phyloP scores from a whole-genome alignment of 805 yeast genomes.

The Nakazawaea populi region DNA sequence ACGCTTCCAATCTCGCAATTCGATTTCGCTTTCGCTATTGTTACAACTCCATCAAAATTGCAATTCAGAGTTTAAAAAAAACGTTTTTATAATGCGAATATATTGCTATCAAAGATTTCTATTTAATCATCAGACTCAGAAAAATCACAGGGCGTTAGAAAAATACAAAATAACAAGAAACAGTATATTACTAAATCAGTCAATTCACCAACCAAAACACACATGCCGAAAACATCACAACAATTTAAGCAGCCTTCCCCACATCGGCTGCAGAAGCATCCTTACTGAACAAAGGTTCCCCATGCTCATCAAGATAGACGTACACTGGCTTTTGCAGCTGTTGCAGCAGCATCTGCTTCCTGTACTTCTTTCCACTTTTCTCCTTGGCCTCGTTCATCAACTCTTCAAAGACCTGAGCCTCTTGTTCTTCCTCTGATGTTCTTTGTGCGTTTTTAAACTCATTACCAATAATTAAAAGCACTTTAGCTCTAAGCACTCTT shows the following conservation, averaged over 20 bases:
- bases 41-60: no score
- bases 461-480: constrained; percentile 53
- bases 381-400: constrained; percentile 27
- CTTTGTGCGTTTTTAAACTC: constrained; percentile 56
- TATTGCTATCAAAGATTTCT: no score
- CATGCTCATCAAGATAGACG: constrained; percentile 7
- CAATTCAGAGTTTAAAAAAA: no score
- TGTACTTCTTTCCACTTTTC: constrained; percentile 22
- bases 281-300: constrained; percentile 5
- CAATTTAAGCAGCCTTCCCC: neutral
- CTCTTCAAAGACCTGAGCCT: constrained; percentile 73
- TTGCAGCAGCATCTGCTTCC: constrained; percentile 12
- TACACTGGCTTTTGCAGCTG: constrained; percentile 4
- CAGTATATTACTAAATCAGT: no score
- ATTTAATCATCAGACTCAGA: no score
- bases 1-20: no score
- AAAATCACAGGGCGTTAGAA: no score
- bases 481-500: constrained; percentile 56
- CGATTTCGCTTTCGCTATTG: no score
- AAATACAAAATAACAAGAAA: no score
- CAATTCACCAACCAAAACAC: no score
- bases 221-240: no score
- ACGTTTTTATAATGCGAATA: no score
- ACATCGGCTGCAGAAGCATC: neutral
- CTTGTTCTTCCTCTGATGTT: constrained; percentile 66